Evolutionary conservation across 2,329 filamentous ascomycete species (phyloP), one percentile per base, ranked within the genome.

Genomic region (Hawksworthiomyces lignivorus): DNA sequence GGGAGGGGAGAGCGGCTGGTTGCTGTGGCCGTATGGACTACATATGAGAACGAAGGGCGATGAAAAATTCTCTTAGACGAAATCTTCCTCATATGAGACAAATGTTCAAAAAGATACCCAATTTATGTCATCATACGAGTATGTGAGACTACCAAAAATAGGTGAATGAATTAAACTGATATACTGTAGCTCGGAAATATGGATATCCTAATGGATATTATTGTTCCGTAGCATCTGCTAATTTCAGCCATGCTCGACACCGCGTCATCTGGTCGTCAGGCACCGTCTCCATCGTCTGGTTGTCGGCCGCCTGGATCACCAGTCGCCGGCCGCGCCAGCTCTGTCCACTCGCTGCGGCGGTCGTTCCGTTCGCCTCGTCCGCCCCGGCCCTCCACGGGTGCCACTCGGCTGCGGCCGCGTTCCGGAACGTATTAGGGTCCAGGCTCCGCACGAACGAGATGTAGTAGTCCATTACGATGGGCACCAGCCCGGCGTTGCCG

Each of bases 391-490:
- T 19, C 63, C 68, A 73, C 1, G 48, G 36, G 33, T 53, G 55
- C 71, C 70, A 74, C 4, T 38, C 50, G 3, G 68, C 68, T 4
- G 65, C 56, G 2, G 52, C 58, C 1, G 43, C 21, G 17, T 54
- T 48, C 38, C 59, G 54, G 32, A 62, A 46, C 8, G 48, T 30
- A 41, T 71, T 72, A 1, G 72, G 72, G 44, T 73, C 59, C 26
- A 70, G 54, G 10, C 53, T 52, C 19, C 59, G 56, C 17, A 71
- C 65, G 48, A 75, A 75, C 15, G 67, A 69, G 33, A 72, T 58
- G 54, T 62, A 72, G 51, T 75, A 75, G 36, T 58, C 57, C 66
- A 71, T 71, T 15, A 71, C 58, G 11, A 72, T 46, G 6, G 64
- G 62, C 3, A 74, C 63, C 3, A 73, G 57, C 3, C 54, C 54